A percentile compares a stretch with the other conserved stretches of the same genome.
phyloP scores from a whole-genome alignment of 176 grass and related monocot genomes.

The Juncus effusus region DNA sequence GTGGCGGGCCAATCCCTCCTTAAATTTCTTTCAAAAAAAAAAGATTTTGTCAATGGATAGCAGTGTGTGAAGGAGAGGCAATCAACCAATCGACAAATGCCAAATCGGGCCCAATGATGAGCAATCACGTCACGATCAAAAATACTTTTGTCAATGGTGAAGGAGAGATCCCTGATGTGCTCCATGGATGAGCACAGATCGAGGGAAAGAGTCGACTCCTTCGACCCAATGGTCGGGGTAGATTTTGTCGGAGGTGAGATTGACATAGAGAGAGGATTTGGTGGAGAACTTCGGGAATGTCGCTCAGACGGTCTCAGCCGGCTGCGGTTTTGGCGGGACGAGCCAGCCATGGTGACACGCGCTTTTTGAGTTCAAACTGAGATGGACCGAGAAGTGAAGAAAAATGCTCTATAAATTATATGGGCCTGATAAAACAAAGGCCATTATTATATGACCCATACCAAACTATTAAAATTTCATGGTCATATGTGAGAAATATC shows the following conservation, averaged over 20 bases:
- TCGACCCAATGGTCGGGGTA: not conserved
- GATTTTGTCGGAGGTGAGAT: not conserved
- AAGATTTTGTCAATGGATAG: no score
- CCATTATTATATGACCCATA: no score
- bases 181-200: not conserved
- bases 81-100: not conserved
- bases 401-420: no score
- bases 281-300: constrained; percentile 5
- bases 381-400: not conserved
- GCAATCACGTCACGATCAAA: not conserved
- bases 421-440: no score
- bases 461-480: no score
- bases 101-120: not conserved
- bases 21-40: no score
- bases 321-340: not conserved
- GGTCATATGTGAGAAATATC: no score
- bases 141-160: not conserved
- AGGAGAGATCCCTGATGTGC: not conserved
- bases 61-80: constrained; percentile 2
- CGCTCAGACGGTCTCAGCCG: not conserved
- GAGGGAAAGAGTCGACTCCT: not conserved
- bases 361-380: not conserved
- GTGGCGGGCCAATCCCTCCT: no score
- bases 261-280: not conserved
- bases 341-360: not conserved